Evolutionary conservation across 352 stramenopile genomes (phyloP).

Genomic region (Hyaloperonospora arabidopsidis): DNA sequence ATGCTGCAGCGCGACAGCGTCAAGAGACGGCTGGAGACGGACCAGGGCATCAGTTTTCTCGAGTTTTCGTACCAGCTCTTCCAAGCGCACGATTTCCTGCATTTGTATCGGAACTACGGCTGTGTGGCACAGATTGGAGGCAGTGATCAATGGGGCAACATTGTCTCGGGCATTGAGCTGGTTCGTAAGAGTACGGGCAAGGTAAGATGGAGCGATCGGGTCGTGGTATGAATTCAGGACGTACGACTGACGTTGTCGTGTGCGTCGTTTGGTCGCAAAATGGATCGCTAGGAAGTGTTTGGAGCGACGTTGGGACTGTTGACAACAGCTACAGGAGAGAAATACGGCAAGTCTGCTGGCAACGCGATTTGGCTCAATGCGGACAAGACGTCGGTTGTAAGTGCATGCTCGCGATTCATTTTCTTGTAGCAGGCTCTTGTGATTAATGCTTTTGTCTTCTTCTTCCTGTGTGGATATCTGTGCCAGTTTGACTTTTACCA

Average conservation of each 20-base stretch:
- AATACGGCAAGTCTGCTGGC: slow-evolving; percentile 98
- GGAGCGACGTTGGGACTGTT: slow-evolving; percentile 95
- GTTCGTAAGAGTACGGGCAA: slow-evolving; percentile 85
- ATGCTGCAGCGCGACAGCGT: slow-evolving; percentile 98
- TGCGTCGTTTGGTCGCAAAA: background rate
- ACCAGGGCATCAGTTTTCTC: slow-evolving; percentile 96
- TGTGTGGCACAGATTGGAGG: slow-evolving; percentile 95
- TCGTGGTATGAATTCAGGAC: too few species aligned
- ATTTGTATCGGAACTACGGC: slow-evolving; percentile 88
- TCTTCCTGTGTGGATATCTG: background rate
- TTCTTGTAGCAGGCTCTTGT: slow-evolving; percentile 3
- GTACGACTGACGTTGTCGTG: too few species aligned
- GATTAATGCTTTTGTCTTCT: background rate
- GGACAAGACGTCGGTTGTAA: slow-evolving; percentile 90
- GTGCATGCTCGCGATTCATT: slow-evolving; percentile 36
- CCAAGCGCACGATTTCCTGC: slow-evolving; percentile 98
- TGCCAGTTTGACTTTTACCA: slow-evolving; percentile 89
- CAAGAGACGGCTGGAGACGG: slow-evolving; percentile 91
- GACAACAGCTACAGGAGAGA: slow-evolving; percentile 95
- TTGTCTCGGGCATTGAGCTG: slow-evolving; percentile 95
- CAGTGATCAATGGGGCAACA: slow-evolving; percentile 99
- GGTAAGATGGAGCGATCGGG: slow-evolving; percentile 11
- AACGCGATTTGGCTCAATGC: slow-evolving; percentile 97
- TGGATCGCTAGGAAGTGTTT: slow-evolving; percentile 67
- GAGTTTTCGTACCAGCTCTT: slow-evolving; percentile 99